These are phyloP conservation scores for Dianthus caryophyllus DNA, from an alignment of 148 eudicot species.

Conservation along the genomic window DNA sequence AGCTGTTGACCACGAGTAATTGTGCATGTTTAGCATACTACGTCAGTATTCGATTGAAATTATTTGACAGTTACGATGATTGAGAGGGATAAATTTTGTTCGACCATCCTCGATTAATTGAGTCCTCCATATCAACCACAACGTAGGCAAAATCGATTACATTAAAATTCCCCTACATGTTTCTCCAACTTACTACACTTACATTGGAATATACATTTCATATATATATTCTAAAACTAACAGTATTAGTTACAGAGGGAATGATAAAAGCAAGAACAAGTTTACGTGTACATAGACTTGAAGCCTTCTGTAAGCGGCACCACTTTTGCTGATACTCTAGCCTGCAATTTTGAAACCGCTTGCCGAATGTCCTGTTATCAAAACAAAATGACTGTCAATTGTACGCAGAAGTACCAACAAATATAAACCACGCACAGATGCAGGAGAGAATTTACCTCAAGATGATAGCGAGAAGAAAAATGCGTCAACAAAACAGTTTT, in stretches of 20 bases:
- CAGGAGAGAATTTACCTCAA: conserved; percentile 52
- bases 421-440: not conserved
- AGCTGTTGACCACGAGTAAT: too few relatives aligned
- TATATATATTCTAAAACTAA: not conserved
- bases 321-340: conserved; percentile 83
- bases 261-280: not conserved
- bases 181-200: too few relatives aligned
- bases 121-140: too few relatives aligned
- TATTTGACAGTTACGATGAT: too few relatives aligned
- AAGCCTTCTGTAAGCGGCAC: conserved; percentile 84
- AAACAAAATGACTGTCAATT: not conserved
- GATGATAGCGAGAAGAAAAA: conserved; percentile 82
- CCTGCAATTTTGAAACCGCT: conserved; percentile 77
- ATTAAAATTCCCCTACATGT: too few relatives aligned
- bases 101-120: too few relatives aligned
- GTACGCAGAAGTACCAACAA: too few relatives aligned
- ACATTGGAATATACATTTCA: too few relatives aligned
- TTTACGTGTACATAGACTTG: conserved; percentile 39
- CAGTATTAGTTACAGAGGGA: conserved; percentile 9
- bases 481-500: conserved; percentile 72
- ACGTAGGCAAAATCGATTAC: too few relatives aligned
- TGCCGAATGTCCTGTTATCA: conserved; percentile 70
- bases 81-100: too few relatives aligned
- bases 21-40: too few relatives aligned
- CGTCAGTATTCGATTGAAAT: too few relatives aligned